A percentile compares a stretch with the other conserved stretches of the same genome.
Conservation (phyloP, 2,329 filamentous ascomycete genomes). For the Chaetomium sp. region DNA sequence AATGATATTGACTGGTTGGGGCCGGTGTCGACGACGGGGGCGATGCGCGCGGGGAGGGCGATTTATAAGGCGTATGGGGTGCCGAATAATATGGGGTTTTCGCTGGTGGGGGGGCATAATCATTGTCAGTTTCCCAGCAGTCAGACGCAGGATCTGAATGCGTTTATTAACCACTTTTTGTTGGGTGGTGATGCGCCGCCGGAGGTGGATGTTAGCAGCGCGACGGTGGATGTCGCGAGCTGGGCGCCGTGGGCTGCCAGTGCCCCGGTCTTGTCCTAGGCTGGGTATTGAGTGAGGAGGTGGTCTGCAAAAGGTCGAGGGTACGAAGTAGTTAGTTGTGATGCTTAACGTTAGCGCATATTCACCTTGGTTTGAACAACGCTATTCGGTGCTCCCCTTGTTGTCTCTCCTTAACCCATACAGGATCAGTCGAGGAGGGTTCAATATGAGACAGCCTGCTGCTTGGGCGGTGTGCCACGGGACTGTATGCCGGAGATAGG, state of each 20-base stretch:
- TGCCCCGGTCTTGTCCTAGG: conserved; percentile 32
- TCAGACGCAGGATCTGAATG: conserved; percentile 45
- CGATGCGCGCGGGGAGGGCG: conserved; percentile 48
- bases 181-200: conserved; percentile 31
- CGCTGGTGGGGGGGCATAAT: conserved; percentile 46
- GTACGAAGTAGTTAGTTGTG: not conserved
- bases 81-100: conserved; percentile 51
- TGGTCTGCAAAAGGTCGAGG: not conserved
- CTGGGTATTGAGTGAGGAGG: too few species aligned
- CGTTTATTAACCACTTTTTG: conserved; percentile 51
- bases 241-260: conserved; percentile 36
- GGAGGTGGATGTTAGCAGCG: conserved; percentile 34
- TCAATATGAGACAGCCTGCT: too few species aligned
- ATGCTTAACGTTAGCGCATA: not conserved
- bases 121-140: conserved; percentile 51
- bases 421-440: not conserved
- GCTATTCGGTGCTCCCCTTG: not conserved
- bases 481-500: not conserved
- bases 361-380: not conserved
- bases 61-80: conserved; percentile 50
- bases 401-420: not conserved
- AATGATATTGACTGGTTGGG: conserved; percentile 56
- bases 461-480: not conserved
- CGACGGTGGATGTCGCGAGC: conserved; percentile 32
- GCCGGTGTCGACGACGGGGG: conserved; percentile 48